Conservation (phyloP, 2,329 filamentous ascomycete species). For the Cordyceps pruinosa region DNA sequence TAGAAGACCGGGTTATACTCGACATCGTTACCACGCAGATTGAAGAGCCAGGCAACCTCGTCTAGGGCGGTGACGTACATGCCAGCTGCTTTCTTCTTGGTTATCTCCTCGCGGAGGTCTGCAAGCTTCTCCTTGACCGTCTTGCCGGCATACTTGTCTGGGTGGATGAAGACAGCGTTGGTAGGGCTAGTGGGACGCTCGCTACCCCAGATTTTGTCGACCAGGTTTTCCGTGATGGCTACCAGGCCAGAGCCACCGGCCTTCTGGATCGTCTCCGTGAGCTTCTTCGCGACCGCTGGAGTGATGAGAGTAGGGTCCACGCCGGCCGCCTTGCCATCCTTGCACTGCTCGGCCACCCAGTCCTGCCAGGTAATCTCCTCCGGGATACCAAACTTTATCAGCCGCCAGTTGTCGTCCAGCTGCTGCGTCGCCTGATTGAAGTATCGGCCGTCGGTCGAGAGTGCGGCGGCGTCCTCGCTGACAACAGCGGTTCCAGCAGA, state of each 20-base stretch:
- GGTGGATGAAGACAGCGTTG: conserved; percentile 67
- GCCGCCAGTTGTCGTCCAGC: conserved; percentile 81
- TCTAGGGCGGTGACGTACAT: conserved; percentile 94
- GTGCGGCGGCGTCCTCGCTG: conserved; percentile 74
- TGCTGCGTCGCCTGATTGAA: conserved; percentile 95
- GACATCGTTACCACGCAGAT: conserved; percentile 88
- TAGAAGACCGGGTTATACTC: conserved; percentile 98
- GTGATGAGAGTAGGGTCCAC: conserved; percentile 88
- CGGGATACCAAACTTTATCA: conserved; percentile 88
- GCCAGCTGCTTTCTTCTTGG: conserved; percentile 80
- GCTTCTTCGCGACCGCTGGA: conserved; percentile 54
- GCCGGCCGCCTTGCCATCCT: conserved; percentile 78
- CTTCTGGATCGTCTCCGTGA: conserved; percentile 81
- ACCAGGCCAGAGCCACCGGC: conserved; percentile 71
- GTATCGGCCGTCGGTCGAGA: conserved; percentile 94
- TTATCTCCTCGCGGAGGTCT: conserved; percentile 82
- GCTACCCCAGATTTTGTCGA: conserved; percentile 83
- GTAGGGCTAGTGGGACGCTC: conserved; percentile 67
- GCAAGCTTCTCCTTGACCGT: conserved; percentile 73
- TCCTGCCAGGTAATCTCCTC: conserved; percentile 97
- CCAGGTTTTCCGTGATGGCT: conserved; percentile 71
- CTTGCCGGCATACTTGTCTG: conserved; percentile 72
- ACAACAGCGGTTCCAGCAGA: conserved; percentile 91
- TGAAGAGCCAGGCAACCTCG: conserved; percentile 98
- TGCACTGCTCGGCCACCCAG: conserved; percentile 83